phyloP scores from a whole-genome alignment of 768 basidiomycete species.

The Clitopilus hobsonii region DNA sequence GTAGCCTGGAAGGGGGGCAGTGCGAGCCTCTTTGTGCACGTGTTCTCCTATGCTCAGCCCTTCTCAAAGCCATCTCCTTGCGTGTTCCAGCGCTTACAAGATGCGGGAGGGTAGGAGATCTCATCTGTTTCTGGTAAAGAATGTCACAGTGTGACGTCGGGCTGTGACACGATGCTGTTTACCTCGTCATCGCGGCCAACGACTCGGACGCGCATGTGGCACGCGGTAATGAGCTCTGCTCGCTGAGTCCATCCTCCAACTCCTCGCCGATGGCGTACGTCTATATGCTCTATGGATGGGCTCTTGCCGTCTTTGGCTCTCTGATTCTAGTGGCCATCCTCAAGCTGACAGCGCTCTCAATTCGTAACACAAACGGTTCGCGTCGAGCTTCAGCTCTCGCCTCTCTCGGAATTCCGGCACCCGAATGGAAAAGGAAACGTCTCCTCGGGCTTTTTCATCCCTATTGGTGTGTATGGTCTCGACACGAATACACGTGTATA shows the following conservation, averaged over 20 bases:
- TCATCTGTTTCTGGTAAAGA: too few relatives aligned
- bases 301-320: neutral
- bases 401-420: conserved; percentile 19
- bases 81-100: too few relatives aligned
- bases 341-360: neutral
- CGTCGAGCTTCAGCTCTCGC: conserved; percentile 5
- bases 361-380: neutral
- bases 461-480: conserved; percentile 64
- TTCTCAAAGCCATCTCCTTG: too few relatives aligned
- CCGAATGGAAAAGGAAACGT: conserved; percentile 13
- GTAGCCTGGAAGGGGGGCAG: too few relatives aligned
- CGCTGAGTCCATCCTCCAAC: neutral
- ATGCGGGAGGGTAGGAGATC: too few relatives aligned
- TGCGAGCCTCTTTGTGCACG: too few relatives aligned
- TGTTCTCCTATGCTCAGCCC: too few relatives aligned
- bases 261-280: neutral
- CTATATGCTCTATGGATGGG: neutral
- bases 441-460: conserved; percentile 92
- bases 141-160: neutral
- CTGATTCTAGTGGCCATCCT: neutral
- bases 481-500: conserved; percentile 14
- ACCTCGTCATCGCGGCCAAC: neutral
- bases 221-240: neutral
- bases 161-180: neutral
- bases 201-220: too few relatives aligned